Evolutionary conservation across 2,329 filamentous ascomycete genomes (phyloP).

Genomic region (Fusarium brachygibbosum): DNA sequence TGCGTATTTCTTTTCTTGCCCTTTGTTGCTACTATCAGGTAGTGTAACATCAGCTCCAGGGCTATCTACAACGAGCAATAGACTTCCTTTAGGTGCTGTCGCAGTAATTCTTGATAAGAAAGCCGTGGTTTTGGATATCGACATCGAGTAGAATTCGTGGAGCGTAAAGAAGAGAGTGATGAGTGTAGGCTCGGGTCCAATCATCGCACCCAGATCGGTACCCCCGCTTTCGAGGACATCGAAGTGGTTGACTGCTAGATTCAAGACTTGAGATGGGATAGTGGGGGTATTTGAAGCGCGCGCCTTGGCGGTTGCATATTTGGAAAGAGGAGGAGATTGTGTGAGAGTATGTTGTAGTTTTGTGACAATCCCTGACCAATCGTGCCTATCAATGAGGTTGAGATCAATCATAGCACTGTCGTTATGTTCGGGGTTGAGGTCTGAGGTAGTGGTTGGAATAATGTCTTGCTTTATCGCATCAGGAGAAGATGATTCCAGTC

Average conservation of each 20-base stretch:
- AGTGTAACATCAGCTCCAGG: background rate
- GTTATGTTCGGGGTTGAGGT: background rate
- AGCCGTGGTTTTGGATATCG: conserved; percentile 16
- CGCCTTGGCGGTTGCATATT: conserved; percentile 20
- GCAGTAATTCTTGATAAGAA: conserved; percentile 4
- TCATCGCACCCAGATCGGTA: background rate
- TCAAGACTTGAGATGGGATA: background rate
- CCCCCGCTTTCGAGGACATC: conserved; percentile 5
- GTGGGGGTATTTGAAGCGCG: conserved; percentile 13
- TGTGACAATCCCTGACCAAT: conserved; percentile 1
- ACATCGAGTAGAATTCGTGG: conserved; percentile 9
- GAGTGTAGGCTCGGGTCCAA: background rate
- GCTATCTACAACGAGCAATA: conserved; percentile 8
- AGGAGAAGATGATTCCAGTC: background rate
- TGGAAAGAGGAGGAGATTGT: conserved; percentile 12
- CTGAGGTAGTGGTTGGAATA: background rate
- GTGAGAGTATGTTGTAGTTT: conserved; percentile 18
- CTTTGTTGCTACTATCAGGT: background rate
- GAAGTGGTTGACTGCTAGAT: background rate
- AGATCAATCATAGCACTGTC: background rate
- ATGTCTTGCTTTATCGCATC: background rate
- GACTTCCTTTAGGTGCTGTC: background rate
- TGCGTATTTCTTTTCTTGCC: conserved; percentile 13
- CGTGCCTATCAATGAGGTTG: conserved; percentile 7
- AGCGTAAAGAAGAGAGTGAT: conserved; percentile 20